These are phyloP conservation scores for Cyphellophora attinorum DNA, from an alignment of 2,329 filamentous ascomycete species.

Conservation along the genomic window DNA sequence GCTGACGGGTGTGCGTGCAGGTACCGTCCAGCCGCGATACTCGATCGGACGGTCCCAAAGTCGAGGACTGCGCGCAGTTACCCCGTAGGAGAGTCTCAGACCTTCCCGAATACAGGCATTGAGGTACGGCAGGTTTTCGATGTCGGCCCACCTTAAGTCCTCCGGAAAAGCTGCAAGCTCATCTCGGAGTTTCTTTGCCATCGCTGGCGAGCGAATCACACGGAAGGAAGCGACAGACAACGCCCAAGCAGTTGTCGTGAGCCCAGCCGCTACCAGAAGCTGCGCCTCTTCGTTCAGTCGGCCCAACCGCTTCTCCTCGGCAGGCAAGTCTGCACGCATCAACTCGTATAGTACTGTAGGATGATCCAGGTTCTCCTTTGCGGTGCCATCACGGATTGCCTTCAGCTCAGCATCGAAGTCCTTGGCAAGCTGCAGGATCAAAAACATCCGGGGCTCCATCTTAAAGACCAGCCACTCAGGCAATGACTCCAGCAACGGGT, in stretches of 20 bases:
- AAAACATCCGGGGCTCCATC: conserved; percentile 3
- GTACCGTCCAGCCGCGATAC: conserved; percentile 23
- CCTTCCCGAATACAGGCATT: conserved; percentile 29
- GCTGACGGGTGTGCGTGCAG: conserved; percentile 20
- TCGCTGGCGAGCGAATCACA: conserved; percentile 14
- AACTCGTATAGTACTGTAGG: conserved; percentile 23
- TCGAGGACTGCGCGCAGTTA: conserved; percentile 6
- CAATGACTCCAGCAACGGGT: conserved; percentile 9
- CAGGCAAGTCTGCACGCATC: conserved; percentile 19
- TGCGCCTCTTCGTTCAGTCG: conserved; percentile 24
- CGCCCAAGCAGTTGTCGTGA: conserved; percentile 24
- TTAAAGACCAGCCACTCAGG: conserved; percentile 4
- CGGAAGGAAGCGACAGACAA: conserved; percentile 21
- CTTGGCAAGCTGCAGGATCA: conserved; percentile 3
- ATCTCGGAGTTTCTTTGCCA: conserved; percentile 12
- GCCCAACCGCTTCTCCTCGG: conserved; percentile 23
- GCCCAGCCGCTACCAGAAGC: conserved; percentile 22
- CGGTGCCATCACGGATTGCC: conserved; percentile 1
- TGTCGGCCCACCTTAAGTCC: conserved; percentile 18
- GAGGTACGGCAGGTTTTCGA: conserved; percentile 35
- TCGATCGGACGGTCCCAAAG: conserved; percentile 12
- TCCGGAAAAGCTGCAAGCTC: conserved; percentile 12
- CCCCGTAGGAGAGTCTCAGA: conserved; percentile 28
- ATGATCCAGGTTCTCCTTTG: conserved; percentile 3
- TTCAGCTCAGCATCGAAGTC: conserved; percentile 3